Evolutionary conservation across 495 filamentous ascomycete genomes (phyloP).

Genomic region (Pyrenula aspistea): DNA sequence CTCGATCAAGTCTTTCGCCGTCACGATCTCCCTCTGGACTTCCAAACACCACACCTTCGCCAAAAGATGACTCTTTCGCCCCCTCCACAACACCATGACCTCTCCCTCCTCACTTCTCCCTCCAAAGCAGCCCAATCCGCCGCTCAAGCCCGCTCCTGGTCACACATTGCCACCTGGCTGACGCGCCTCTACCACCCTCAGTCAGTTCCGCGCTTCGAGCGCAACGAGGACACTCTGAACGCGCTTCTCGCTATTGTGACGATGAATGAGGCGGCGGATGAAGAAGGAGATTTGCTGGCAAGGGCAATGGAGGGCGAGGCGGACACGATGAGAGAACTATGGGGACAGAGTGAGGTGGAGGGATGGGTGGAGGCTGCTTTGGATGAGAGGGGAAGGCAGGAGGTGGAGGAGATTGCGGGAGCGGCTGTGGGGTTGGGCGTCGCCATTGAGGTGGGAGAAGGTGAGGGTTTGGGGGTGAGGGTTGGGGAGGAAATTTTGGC

Average conservation of each 20-base stretch:
- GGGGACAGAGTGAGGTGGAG: slow-evolving; percentile 26
- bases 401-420: slow-evolving; percentile 29
- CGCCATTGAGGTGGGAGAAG: not conserved
- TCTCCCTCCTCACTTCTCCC: slow-evolving; percentile 25
- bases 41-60: no score
- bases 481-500: slow-evolving; percentile 28
- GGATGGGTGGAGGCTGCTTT: slow-evolving; percentile 11
- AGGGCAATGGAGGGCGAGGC: slow-evolving; percentile 27
- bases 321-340: slow-evolving; percentile 19
- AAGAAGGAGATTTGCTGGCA: slow-evolving; percentile 48
- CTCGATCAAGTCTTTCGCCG: no score
- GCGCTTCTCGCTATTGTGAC: slow-evolving; percentile 63
- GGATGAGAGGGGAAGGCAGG: slow-evolving; percentile 20
- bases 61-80: no score
- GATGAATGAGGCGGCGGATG: slow-evolving; percentile 72
- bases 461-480: slow-evolving; percentile 15
- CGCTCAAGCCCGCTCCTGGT: slow-evolving; percentile 70
- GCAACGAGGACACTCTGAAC: slow-evolving; percentile 71
- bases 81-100: no score
- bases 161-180: slow-evolving; percentile 76
- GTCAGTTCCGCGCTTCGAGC: slow-evolving; percentile 58
- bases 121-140: slow-evolving; percentile 35
- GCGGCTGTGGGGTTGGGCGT: slow-evolving; percentile 21
- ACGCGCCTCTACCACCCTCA: slow-evolving; percentile 50
- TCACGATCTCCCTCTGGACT: no score